phyloP scores from a whole-genome alignment of 2,329 filamentous ascomycete genomes.

The Fusarium neocosmosporiellum region DNA sequence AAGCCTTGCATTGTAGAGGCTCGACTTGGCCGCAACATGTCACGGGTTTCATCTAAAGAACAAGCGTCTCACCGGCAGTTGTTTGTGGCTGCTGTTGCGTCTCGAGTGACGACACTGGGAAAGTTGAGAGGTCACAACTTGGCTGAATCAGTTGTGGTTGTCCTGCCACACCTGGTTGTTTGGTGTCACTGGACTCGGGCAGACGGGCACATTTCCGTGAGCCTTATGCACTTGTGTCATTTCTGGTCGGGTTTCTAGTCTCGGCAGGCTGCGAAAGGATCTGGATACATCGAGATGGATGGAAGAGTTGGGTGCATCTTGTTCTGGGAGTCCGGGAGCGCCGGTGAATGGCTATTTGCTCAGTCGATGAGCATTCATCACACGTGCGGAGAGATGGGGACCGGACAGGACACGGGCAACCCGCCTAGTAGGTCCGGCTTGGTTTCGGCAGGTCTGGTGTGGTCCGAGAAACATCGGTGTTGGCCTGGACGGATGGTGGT shows the following conservation, averaged over 20 bases:
- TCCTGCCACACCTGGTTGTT: neutral
- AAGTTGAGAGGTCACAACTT: neutral
- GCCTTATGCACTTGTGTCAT: slow-evolving; percentile 24
- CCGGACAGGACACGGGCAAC: slow-evolving; percentile 20
- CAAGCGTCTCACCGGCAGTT: slow-evolving; percentile 11
- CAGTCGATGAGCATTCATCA: slow-evolving; percentile 1
- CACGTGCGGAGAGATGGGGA: slow-evolving; percentile 30
- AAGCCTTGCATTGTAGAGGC: neutral
- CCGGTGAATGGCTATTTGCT: slow-evolving; percentile 16
- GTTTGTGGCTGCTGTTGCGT: slow-evolving; percentile 1
- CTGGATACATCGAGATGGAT: slow-evolving; percentile 29
- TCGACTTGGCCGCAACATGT: neutral
- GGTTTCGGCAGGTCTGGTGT: slow-evolving; percentile 21
- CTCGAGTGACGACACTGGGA: slow-evolving; percentile 16
- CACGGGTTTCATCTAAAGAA: slow-evolving; percentile 8
- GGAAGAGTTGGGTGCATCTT: slow-evolving; percentile 1
- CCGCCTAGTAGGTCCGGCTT: slow-evolving; percentile 5
- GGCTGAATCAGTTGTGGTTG: neutral
- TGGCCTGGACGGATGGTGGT: neutral
- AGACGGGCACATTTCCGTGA: neutral
- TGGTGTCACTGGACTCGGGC: neutral
- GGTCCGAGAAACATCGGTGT: slow-evolving; percentile 8
- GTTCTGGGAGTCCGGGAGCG: slow-evolving; percentile 9
- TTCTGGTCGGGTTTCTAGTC: slow-evolving; percentile 21
- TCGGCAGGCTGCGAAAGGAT: slow-evolving; percentile 12